These are phyloP conservation scores for Vigna hirtella DNA, from an alignment of 306 rosid genomes.

Conservation along the genomic window DNA sequence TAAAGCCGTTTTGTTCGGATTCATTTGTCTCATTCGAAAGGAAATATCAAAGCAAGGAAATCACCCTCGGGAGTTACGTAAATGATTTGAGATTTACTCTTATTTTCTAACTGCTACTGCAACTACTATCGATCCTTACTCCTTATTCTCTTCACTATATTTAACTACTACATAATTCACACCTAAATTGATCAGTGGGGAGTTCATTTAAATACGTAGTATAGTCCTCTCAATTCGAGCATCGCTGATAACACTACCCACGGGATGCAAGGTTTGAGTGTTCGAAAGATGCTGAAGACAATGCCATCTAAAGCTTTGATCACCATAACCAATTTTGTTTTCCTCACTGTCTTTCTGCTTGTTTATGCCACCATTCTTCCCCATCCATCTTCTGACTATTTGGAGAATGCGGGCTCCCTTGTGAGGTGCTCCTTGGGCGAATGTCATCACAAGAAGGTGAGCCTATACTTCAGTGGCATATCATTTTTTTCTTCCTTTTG, in stretches of 20 bases:
- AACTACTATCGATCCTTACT: conserved; percentile 25
- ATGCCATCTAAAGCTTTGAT: conserved; percentile 64
- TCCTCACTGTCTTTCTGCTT: conserved; percentile 58
- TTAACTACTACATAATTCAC: conserved; percentile 19
- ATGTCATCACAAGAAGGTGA: conserved; percentile 81
- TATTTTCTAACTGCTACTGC: conserved; percentile 46
- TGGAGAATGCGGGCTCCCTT: conserved; percentile 61
- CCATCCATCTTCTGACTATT: conserved; percentile 63
- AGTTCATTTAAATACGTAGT: conserved; percentile 26
- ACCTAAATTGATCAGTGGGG: neutral
- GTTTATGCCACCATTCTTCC: conserved; percentile 67
- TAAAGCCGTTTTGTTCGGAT: conserved; percentile 13
- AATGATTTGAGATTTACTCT: conserved; percentile 57
- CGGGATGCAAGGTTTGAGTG: conserved; percentile 47
- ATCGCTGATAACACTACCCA: neutral
- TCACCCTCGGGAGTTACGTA: conserved; percentile 57
- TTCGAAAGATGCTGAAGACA: conserved; percentile 57
- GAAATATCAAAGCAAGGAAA: conserved; percentile 40
- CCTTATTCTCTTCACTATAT: conserved; percentile 35
- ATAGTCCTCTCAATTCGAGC: conserved; percentile 18
- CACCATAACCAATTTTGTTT: conserved; percentile 62
- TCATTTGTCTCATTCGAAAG: conserved; percentile 36
- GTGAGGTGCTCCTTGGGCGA: conserved; percentile 69
- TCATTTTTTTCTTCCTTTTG: neutral
- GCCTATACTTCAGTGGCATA: conserved; percentile 39